Evolutionary conservation across 345 rosid species (phyloP).

Genomic region (Populus alba): DNA sequence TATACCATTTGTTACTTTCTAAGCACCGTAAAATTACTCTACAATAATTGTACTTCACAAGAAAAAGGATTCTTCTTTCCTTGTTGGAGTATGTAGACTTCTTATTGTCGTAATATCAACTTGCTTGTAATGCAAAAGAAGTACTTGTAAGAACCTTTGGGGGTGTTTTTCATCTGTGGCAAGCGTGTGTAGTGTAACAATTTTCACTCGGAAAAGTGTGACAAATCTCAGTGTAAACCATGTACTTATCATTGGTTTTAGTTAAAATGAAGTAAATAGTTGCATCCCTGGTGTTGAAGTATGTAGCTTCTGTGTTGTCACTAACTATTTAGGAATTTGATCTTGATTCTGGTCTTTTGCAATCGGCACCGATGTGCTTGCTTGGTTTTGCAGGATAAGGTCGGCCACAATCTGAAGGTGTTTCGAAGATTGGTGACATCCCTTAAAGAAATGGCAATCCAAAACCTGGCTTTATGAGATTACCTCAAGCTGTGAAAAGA

Average conservation of each 20-base stretch:
- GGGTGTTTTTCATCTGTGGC: background rate
- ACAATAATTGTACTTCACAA: background rate
- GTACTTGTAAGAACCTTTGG: background rate
- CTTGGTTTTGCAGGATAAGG: slow-evolving; percentile 57
- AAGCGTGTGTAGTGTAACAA: background rate
- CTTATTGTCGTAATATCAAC: too few relatives aligned
- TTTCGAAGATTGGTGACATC: slow-evolving; percentile 71
- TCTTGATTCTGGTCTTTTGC: background rate
- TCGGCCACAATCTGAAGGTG: slow-evolving; percentile 70
- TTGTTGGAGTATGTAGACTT: background rate
- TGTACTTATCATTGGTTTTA: background rate
- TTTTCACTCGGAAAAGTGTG: background rate
- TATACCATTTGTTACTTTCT: too few relatives aligned
- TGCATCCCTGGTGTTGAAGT: background rate
- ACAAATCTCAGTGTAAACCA: background rate
- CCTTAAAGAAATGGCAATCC: slow-evolving; percentile 72
- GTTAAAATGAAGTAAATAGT: background rate
- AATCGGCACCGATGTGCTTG: background rate
- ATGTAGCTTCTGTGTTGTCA: background rate
- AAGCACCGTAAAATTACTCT: too few relatives aligned
- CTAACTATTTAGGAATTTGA: too few relatives aligned
- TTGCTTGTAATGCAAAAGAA: background rate
- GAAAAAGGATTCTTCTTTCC: background rate
- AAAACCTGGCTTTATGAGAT: slow-evolving; percentile 37
- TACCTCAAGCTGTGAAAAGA: too few relatives aligned